Base-by-base conservation (phyloP, 768 basidiomycete species). In the Pulveroboletus sp. region DNA sequence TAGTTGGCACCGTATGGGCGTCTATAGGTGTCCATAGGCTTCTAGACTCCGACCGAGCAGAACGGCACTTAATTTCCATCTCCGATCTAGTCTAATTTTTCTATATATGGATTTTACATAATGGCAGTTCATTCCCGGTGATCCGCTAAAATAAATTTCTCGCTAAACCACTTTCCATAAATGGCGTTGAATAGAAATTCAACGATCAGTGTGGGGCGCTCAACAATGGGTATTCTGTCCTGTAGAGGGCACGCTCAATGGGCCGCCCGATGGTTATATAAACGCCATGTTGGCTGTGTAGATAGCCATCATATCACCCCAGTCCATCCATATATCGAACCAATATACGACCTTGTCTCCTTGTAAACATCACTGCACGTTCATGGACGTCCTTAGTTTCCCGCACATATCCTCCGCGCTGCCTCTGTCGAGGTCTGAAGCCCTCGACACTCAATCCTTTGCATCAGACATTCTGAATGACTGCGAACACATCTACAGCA, bases 361-460 rank as follows among this genome's bases (percentile, higher is more conserved):
- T 30, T 30, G 28, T 21, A 9, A 8, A n/a, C 8, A 5, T 17
- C 7, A 9, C 32, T 27, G 1, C 27, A n/a, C 24, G 38, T 24
- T 28, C 39, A 58, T 58, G 57, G 57, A 58, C 14, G 30, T 48
- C 18, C 1, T 58, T 10, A 30, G 7, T 30, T 15, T 39, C 27
- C 18, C 32, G 30, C 4, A 5, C 11, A 13, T 10, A 3, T 3
- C 11, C 11, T 21, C 21, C 21, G 21, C 4, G 21, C 21, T 21
- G 21, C 13, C 32, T 32, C 32, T 13, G 5, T 13, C 32, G 13
- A 3, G 32, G 4, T 6, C 46, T 15, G 46, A 46, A 15, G 26
- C 30, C 8, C 10, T 28, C 8, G 41, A 17, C 38, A 15, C 8
- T 15, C 24, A 14, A 27, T 46, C 37, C 38, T 39, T 39, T 15